These are phyloP conservation scores for Arabis alpina DNA, from an alignment of 345 rosid genomes.

Conservation along the genomic window DNA sequence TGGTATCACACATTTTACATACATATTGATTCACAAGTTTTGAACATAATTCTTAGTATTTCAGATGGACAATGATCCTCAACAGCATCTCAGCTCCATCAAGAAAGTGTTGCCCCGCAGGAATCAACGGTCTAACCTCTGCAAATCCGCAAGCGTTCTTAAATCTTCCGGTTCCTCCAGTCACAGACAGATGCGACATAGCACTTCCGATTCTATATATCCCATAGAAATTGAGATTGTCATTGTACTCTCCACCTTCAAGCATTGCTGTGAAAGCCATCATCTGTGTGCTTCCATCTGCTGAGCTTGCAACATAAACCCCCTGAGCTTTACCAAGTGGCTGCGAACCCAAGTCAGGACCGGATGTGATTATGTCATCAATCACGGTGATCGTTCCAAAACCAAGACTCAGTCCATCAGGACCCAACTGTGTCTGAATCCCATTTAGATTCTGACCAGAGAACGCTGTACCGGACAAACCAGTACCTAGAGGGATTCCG, in stretches of 20 bases:
- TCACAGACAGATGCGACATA: slow-evolving; percentile 66
- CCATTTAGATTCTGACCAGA: slow-evolving; percentile 49
- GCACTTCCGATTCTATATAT: slow-evolving; percentile 67
- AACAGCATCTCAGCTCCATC: slow-evolving; percentile 77
- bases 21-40: slow-evolving; percentile 21
- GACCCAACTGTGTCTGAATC: slow-evolving; percentile 75
- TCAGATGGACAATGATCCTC: slow-evolving; percentile 71
- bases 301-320: slow-evolving; percentile 81
- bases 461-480: slow-evolving; percentile 71
- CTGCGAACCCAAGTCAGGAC: slow-evolving; percentile 77
- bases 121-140: slow-evolving; percentile 68
- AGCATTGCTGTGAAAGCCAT: slow-evolving; percentile 89
- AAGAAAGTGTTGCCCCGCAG: slow-evolving; percentile 64
- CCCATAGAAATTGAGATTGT: slow-evolving; percentile 82
- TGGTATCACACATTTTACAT: slow-evolving; percentile 21
- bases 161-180: slow-evolving; percentile 86
- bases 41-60: slow-evolving; percentile 41
- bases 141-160: slow-evolving; percentile 65
- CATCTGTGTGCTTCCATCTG: slow-evolving; percentile 84
- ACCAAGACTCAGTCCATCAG: slow-evolving; percentile 78
- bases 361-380: slow-evolving; percentile 73
- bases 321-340: slow-evolving; percentile 86
- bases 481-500: slow-evolving; percentile 88
- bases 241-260: slow-evolving; percentile 90
- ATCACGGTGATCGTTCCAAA: slow-evolving; percentile 90